Conservation (phyloP, 805 yeast genomes). For the Hanseniaspora nectarophila region DNA sequence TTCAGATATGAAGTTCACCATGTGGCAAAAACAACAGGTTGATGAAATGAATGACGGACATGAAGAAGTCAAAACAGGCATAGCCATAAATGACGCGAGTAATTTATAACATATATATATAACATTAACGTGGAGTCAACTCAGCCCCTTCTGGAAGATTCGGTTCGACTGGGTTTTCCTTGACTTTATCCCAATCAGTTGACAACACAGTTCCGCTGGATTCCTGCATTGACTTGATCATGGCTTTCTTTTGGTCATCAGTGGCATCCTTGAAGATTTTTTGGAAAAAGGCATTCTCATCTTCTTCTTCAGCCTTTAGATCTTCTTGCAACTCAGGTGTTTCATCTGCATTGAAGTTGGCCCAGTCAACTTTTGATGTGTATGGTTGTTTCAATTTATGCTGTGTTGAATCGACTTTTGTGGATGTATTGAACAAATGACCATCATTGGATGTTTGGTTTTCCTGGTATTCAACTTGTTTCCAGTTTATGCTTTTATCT, state of each 20-base stretch:
- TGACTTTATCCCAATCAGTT: conserved; percentile 87
- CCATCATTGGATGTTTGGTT: not conserved
- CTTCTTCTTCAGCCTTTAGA: conserved; percentile 17
- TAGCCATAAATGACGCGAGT: conserved; percentile 7
- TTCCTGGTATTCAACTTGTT: conserved; percentile 29
- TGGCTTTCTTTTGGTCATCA: conserved; percentile 79
- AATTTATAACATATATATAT: conserved; percentile 1
- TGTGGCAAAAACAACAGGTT: conserved; percentile 25
- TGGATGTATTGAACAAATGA: conserved; percentile 11
- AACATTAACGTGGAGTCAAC: conserved; percentile 38
- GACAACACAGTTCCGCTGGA: conserved; percentile 88
- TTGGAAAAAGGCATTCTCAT: conserved; percentile 54
- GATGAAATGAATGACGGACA: not conserved
- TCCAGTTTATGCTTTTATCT: conserved; percentile 39
- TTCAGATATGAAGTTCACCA: conserved; percentile 22
- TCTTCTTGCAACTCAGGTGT: conserved; percentile 29
- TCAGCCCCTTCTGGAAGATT: conserved; percentile 68
- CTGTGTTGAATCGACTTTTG: conserved; percentile 2
- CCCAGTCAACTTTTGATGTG: conserved; percentile 65
- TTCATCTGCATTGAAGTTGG: conserved; percentile 37
- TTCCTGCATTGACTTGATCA: conserved; percentile 93
- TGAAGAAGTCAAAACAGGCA: conserved; percentile 2
- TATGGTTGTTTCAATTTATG: conserved; percentile 40
- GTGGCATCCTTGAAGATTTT: conserved; percentile 66
- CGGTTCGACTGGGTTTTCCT: conserved; percentile 48